Percentiles rank a stretch among this genome's conserved stretches.
Evolutionary conservation across 345 rosid genomes (phyloP).

Genomic region (Anacardium occidentale): DNA sequence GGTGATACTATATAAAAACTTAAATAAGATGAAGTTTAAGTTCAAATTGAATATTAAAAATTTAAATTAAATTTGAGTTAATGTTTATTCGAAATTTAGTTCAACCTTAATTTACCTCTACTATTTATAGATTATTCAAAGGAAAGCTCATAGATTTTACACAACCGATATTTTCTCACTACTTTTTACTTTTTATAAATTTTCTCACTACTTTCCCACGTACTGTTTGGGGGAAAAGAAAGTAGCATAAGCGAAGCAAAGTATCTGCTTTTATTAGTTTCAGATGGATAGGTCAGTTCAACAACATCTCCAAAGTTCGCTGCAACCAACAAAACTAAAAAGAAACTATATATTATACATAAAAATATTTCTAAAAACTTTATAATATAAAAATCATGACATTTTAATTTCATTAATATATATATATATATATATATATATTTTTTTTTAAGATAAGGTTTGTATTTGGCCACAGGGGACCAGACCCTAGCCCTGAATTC

Average conservation of each 20-base stretch:
- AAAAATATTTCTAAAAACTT: not conserved
- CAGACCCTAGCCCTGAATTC: conserved; percentile 33
- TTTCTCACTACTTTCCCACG: not conserved
- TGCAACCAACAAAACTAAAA: conserved; percentile 46
- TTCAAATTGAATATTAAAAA: no score
- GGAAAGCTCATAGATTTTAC: conserved; percentile 40
- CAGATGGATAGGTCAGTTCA: conserved; percentile 52
- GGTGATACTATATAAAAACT: no score
- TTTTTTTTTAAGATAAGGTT: not conserved
- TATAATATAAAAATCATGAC: not conserved
- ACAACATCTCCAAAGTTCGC: conserved; percentile 43
- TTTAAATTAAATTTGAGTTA: no score
- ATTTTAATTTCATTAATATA: not conserved
- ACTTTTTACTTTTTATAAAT: no score
- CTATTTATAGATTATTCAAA: conserved; percentile 16
- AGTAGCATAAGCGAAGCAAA: conserved; percentile 8
- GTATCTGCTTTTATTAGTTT: not conserved
- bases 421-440: not conserved
- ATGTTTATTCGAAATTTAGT: no score
- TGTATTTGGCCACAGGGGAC: conserved; percentile 21
- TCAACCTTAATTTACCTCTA: not conserved
- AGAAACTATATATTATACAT: conserved; percentile 6
- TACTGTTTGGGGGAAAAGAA: conserved; percentile 10
- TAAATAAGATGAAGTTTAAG: no score
- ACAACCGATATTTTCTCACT: conserved; percentile 13